Conservation (phyloP, 305 asterid species). For the Lippia alba region DNA sequence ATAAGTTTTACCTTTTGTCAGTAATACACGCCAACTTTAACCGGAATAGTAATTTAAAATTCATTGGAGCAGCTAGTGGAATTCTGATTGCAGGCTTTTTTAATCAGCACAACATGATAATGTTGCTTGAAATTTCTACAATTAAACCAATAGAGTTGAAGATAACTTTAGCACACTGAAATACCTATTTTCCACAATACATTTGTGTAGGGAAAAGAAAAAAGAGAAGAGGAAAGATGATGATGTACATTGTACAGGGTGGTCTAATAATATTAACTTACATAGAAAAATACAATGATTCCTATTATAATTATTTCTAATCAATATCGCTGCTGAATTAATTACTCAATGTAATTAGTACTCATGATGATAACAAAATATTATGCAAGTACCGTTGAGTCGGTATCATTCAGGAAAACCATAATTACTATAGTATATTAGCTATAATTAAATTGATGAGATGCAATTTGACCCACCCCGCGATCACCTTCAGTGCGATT, state of each 20-base stretch:
- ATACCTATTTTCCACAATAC: background rate
- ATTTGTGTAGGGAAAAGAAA: no score
- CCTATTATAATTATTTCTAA: background rate
- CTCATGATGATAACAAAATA: background rate
- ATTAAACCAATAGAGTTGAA: background rate
- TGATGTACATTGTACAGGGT: no score
- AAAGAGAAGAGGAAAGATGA: no score
- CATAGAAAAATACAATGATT: background rate
- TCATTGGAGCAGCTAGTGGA: conserved; percentile 27
- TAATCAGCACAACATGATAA: conserved; percentile 11
- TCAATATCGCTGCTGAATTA: background rate
- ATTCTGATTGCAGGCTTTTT: conserved; percentile 23
- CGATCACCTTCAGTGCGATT: conserved; percentile 30
- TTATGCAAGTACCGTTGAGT: background rate
- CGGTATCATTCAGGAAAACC: background rate
- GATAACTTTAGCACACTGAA: background rate
- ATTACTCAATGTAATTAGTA: background rate
- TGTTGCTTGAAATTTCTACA: background rate
- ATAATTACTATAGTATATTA: background rate
- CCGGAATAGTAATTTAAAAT: conserved; percentile 4
- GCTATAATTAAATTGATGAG: background rate
- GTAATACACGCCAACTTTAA: conserved; percentile 16
- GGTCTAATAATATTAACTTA: no score
- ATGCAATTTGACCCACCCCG: conserved; percentile 19
- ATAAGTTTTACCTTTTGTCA: conserved; percentile 14